These are phyloP conservation scores for Corymbia citriodora DNA, from an alignment of 441 rosid genomes.

Conservation along the genomic window DNA sequence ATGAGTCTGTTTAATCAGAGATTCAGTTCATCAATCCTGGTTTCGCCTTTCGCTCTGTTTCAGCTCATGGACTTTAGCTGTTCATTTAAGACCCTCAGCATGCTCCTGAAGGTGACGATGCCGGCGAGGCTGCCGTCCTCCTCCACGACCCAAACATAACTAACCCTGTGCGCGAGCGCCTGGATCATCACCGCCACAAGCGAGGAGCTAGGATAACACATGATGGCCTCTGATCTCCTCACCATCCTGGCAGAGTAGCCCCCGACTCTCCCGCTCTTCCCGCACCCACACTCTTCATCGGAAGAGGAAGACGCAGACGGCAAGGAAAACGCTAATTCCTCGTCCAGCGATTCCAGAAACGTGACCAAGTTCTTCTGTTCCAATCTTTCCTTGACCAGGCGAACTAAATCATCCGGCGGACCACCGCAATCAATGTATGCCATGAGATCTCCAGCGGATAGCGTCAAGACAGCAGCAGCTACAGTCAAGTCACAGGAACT, in stretches of 20 bases:
- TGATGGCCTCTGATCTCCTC: conserved; percentile 35
- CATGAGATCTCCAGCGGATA: conserved; percentile 56
- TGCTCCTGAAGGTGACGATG: conserved; percentile 46
- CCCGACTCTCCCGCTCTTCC: conserved; percentile 21
- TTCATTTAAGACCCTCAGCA: conserved; percentile 48
- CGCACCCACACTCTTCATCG: conserved; percentile 41
- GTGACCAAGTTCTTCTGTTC: conserved; percentile 32
- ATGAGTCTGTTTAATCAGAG: not conserved
- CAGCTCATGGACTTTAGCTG: conserved; percentile 22
- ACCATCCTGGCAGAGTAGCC: conserved; percentile 24
- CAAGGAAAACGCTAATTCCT: conserved; percentile 23
- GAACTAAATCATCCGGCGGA: conserved; percentile 39
- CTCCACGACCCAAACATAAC: conserved; percentile 59
- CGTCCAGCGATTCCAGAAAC: conserved; percentile 38
- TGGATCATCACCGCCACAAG: conserved; percentile 70
- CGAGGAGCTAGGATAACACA: conserved; percentile 61
- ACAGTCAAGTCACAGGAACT: conserved; percentile 24
- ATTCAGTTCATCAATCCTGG: not conserved
- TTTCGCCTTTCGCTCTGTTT: not conserved
- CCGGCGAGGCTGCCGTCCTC: conserved; percentile 45
- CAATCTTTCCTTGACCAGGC: conserved; percentile 39
- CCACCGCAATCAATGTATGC: conserved; percentile 48
- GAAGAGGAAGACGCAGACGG: conserved; percentile 22
- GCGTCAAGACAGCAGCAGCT: conserved; percentile 46
- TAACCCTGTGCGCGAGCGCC: conserved; percentile 55